Evolutionary conservation across 306 rosid species (phyloP).

Genomic region (Ochetophila trinervis): DNA sequence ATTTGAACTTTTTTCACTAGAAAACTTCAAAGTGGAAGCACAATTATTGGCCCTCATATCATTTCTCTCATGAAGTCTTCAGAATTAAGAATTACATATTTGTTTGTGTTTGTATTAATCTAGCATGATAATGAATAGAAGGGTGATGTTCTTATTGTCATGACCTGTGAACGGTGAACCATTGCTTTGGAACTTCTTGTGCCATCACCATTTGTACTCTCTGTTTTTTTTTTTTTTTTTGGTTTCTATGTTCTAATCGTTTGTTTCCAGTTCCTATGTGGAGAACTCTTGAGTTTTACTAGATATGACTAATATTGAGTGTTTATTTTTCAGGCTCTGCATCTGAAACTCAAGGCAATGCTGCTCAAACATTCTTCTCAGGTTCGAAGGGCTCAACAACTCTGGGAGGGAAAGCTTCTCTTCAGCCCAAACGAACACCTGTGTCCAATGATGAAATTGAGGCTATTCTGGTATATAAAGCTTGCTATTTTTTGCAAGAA

Average conservation of each 20-base stretch:
- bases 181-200: background rate
- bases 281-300: background rate
- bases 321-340: slow-evolving; percentile 49
- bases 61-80: background rate
- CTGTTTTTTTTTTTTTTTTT: background rate
- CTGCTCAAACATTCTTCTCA: slow-evolving; percentile 43
- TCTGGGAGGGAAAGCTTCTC: slow-evolving; percentile 88
- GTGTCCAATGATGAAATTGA: slow-evolving; percentile 84
- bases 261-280: background rate
- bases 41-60: background rate
- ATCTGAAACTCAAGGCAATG: slow-evolving; percentile 38
- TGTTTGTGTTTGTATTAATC: too few relatives aligned
- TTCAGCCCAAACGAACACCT: slow-evolving; percentile 89
- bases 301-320: background rate
- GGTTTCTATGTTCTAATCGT: background rate
- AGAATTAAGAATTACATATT: background rate
- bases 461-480: slow-evolving; percentile 73
- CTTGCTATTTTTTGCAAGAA: slow-evolving; percentile 5
- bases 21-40: too few relatives aligned
- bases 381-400: slow-evolving; percentile 43
- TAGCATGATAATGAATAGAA: too few relatives aligned
- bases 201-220: background rate
- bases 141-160: too few relatives aligned
- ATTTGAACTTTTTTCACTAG: background rate
- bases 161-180: too few relatives aligned